Conservation (phyloP, 305 asterid genomes). For the Fraxinus platypoda region DNA sequence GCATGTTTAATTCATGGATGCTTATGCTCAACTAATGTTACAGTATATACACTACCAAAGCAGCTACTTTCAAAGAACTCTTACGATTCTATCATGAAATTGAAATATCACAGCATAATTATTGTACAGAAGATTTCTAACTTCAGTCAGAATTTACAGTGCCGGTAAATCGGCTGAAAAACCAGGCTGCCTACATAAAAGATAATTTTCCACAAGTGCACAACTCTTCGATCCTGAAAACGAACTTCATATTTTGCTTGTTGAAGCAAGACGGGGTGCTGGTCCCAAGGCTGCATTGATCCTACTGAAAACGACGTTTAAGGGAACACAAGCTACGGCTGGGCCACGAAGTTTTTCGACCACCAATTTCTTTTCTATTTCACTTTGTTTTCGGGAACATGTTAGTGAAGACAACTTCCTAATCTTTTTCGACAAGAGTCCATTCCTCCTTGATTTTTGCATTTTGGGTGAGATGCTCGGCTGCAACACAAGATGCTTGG, state of each 20-base stretch:
- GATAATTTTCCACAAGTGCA: conserved; percentile 7
- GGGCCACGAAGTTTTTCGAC: conserved; percentile 56
- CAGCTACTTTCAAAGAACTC: conserved; percentile 30
- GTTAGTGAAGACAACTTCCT: conserved; percentile 73
- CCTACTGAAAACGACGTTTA: conserved; percentile 75
- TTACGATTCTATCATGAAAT: conserved; percentile 17
- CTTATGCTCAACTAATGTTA: conserved; percentile 28
- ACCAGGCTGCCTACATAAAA: conserved; percentile 27
- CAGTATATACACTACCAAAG: conserved; percentile 36
- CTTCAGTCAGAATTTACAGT: conserved; percentile 38
- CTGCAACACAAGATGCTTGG: conserved; percentile 26
- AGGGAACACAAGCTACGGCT: conserved; percentile 73
- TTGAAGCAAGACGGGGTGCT: conserved; percentile 29
- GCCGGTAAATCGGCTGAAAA: conserved; percentile 22
- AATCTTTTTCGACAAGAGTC: conserved; percentile 55
- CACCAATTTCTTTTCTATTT: conserved; percentile 36
- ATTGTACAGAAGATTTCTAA: conserved; percentile 40
- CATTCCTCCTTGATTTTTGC: conserved; percentile 38
- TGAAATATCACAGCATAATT: conserved; percentile 30
- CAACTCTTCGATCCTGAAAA: background rate
- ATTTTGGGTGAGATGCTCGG: conserved; percentile 22
- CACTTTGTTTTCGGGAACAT: conserved; percentile 33
- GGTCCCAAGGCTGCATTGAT: conserved; percentile 61
- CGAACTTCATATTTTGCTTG: conserved; percentile 26
- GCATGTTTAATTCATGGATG: background rate